Conservation (phyloP, 305 asterid genomes). For the Ilex paraguariensis region DNA sequence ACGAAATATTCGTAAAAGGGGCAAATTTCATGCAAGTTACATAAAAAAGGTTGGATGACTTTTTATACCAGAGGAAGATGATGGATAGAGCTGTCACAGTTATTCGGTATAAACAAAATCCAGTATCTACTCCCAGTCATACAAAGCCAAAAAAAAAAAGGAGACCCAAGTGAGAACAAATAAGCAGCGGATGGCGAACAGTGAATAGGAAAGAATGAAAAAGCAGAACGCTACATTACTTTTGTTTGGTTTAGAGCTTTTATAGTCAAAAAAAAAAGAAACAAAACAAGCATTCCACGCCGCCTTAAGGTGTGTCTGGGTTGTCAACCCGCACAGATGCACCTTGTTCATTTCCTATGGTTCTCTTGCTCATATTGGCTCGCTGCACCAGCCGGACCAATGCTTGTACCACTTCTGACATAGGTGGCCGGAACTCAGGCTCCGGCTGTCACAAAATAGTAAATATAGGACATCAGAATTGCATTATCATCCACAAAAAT, state of each 20-base stretch:
- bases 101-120: constrained; percentile 14
- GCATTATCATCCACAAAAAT: no score
- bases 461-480: no score
- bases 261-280: background rate
- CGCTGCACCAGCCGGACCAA: constrained; percentile 94
- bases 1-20: no score
- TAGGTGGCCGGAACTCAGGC: constrained; percentile 99
- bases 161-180: background rate
- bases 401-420: constrained; percentile 97
- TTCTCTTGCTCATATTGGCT: constrained; percentile 98
- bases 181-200: no score
- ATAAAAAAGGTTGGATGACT: no score
- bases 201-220: background rate
- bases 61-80: no score
- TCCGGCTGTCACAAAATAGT: constrained; percentile 57
- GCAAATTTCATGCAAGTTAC: no score
- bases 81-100: no score
- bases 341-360: constrained; percentile 65
- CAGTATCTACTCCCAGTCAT: constrained; percentile 26
- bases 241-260: no score
- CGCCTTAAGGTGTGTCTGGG: constrained; percentile 19
- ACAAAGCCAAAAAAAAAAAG: constrained; percentile 16
- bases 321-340: constrained; percentile 33
- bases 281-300: no score
- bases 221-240: no score